Conservation (phyloP, 306 rosid species). For the Herpetospermum pedunculosum region DNA sequence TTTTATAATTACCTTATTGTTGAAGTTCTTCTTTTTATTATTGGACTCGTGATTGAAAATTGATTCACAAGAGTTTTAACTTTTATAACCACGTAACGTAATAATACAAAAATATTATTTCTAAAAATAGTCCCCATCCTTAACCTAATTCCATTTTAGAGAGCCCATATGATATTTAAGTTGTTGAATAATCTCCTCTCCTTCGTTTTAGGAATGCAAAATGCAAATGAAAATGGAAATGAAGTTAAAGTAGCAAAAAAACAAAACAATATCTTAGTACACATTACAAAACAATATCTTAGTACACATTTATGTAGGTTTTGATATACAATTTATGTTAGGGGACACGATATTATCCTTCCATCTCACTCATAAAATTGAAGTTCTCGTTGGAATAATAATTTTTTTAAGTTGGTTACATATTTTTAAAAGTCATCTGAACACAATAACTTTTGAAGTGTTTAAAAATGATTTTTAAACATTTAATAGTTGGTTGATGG, state of each 20-base stretch:
- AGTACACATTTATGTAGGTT: too few species aligned
- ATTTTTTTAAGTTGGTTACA: too few species aligned
- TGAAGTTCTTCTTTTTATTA: not conserved
- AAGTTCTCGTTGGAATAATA: too few species aligned
- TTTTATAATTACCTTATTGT: not conserved
- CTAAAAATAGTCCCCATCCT: not conserved
- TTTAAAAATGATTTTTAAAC: too few species aligned
- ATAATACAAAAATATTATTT: not conserved
- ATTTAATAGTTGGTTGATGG: too few species aligned
- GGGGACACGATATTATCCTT: not conserved
- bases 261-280: not conserved
- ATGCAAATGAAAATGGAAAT: not conserved
- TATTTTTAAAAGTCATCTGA: too few species aligned
- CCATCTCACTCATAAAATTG: too few species aligned
- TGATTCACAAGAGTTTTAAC: not conserved
- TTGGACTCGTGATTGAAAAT: not conserved
- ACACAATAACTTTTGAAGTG: too few species aligned
- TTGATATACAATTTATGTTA: not conserved
- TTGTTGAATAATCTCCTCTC: not conserved
- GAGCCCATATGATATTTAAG: not conserved
- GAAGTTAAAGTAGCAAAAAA: not conserved
- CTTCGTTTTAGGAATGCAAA: too few species aligned
- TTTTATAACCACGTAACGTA: not conserved
- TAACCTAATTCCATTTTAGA: not conserved
- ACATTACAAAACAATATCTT: too few species aligned